These are phyloP conservation scores for Apophysomyces sp. DNA, from an alignment of 371 early-diverging fungal genomes.

Conservation along the genomic window DNA sequence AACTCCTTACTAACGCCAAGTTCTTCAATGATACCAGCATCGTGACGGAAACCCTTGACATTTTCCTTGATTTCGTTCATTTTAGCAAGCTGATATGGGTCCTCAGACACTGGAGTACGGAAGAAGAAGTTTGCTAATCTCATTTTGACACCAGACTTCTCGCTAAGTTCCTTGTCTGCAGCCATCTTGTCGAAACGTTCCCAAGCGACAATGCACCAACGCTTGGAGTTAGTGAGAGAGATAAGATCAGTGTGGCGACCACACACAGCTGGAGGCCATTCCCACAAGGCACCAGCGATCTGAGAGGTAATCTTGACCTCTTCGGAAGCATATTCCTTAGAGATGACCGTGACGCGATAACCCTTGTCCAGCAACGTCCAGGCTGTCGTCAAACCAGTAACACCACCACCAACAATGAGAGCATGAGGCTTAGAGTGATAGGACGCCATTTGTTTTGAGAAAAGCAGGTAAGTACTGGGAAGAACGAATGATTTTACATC, in stretches of 20 bases:
- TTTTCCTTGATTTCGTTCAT: not conserved
- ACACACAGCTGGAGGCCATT: not conserved
- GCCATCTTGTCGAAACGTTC: not conserved
- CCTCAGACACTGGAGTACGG: not conserved
- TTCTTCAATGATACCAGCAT: not conserved
- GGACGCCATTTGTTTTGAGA: not conserved
- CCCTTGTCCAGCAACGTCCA: not conserved
- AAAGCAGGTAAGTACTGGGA: not conserved
- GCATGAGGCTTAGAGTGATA: not conserved
- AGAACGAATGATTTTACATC: not conserved
- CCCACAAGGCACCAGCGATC: not conserved
- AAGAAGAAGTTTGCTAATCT: not conserved
- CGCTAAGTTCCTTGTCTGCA: not conserved
- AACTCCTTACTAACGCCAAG: not conserved
- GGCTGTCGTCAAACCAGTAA: not conserved
- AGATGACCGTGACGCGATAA: not conserved
- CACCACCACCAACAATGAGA: not conserved
- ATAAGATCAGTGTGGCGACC: not conserved
- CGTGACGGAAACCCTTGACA: not conserved
- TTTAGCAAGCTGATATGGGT: not conserved
- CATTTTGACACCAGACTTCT: not conserved
- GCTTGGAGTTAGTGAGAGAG: not conserved
- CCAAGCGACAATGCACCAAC: not conserved
- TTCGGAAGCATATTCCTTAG: not conserved
- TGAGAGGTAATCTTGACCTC: not conserved